Evolutionary conservation across 345 rosid species (phyloP).

Genomic region (Pugionium dolabratum): DNA sequence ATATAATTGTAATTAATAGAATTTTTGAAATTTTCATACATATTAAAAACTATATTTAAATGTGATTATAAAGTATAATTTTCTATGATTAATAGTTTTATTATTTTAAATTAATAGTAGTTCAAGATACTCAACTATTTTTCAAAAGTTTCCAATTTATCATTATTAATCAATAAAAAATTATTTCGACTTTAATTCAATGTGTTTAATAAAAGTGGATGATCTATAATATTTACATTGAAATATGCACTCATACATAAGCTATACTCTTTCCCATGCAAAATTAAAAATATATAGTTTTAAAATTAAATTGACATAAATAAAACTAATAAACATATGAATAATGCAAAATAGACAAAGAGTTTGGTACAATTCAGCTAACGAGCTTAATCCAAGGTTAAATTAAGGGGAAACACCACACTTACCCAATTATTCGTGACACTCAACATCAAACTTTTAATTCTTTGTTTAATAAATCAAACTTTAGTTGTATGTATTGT

Average conservation of each 20-base stretch:
- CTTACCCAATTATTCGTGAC: constrained; percentile 33
- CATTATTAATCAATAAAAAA: too few relatives aligned
- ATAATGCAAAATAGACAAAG: constrained; percentile 35
- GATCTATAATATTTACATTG: not conserved
- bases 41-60: too few relatives aligned
- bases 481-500: constrained; percentile 41
- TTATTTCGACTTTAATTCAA: not conserved
- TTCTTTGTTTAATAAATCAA: constrained; percentile 30
- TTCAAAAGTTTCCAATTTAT: too few relatives aligned
- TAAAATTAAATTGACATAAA: not conserved
- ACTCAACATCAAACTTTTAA: constrained; percentile 39
- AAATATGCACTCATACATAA: not conserved
- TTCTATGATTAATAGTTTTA: too few relatives aligned
- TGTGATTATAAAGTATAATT: too few relatives aligned
- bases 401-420: constrained; percentile 27
- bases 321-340: not conserved
- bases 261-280: not conserved
- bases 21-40: too few relatives aligned
- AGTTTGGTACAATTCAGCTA: constrained; percentile 33
- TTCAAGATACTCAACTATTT: too few relatives aligned
- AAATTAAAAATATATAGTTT: too few relatives aligned
- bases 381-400: constrained; percentile 32
- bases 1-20: too few relatives aligned
- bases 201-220: not conserved
- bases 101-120: too few relatives aligned